Conservation (phyloP, 148 eudicot genomes). For the Fallopia convolvulus region DNA sequence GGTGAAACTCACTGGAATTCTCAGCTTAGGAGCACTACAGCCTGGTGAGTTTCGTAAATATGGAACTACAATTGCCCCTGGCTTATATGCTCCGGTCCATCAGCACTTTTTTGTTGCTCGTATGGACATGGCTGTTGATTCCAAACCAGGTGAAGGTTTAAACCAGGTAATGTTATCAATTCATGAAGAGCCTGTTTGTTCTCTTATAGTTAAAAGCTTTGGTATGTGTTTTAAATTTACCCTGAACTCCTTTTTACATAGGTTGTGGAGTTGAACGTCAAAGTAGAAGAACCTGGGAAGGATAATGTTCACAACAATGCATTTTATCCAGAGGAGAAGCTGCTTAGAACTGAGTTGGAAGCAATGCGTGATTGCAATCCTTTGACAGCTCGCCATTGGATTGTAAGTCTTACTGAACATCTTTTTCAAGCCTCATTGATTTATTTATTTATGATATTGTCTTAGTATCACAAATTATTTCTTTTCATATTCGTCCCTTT, state of each 20-base stretch:
- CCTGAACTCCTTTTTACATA: slow-evolving; percentile 13
- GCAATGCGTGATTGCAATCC: slow-evolving; percentile 95
- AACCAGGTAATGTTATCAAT: slow-evolving; percentile 58
- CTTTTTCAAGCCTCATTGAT: neutral
- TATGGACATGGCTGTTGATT: slow-evolving; percentile 99
- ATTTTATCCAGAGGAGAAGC: slow-evolving; percentile 81
- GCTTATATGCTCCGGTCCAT: slow-evolving; percentile 97
- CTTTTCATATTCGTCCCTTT: neutral
- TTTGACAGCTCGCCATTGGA: slow-evolving; percentile 95
- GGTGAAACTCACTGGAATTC: slow-evolving; percentile 94
- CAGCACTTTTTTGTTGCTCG: slow-evolving; percentile 99
- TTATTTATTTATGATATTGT: neutral
- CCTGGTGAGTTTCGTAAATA: slow-evolving; percentile 92
- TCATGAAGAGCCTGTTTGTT: neutral
- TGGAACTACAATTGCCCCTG: slow-evolving; percentile 97
- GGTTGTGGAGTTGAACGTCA: slow-evolving; percentile 94
- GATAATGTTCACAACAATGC: slow-evolving; percentile 91
- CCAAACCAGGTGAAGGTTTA: slow-evolving; percentile 86
- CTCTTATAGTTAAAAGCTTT: neutral
- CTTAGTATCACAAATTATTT: neutral
- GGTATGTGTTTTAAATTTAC: neutral
- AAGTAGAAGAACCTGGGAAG: slow-evolving; percentile 89
- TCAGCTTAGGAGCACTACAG: slow-evolving; percentile 86
- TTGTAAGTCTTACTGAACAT: slow-evolving; percentile 47
- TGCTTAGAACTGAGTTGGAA: slow-evolving; percentile 73